A percentile compares a stretch with the other conserved stretches of the same genome.
phyloP scores from a whole-genome alignment of 1,284 basidiomycete species.

The Leccinum griseonigrum region DNA sequence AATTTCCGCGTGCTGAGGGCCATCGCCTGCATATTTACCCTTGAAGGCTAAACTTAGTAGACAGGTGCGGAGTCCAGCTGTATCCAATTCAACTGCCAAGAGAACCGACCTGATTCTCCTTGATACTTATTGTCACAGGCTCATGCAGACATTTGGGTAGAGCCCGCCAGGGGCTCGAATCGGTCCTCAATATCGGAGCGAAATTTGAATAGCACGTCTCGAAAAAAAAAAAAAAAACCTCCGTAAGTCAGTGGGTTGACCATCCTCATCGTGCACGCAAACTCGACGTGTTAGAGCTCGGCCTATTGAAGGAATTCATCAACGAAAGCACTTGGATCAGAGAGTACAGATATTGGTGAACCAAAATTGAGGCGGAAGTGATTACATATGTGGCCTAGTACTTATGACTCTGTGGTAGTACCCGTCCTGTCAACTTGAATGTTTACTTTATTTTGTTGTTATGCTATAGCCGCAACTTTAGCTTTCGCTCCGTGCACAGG shows the following conservation, averaged over 20 bases:
- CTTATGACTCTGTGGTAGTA: too few relatives aligned
- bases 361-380: constrained; percentile 5
- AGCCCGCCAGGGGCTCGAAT: background rate
- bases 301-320: background rate
- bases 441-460: constrained; percentile 1
- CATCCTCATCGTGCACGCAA: background rate
- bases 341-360: background rate
- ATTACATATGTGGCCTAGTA: background rate
- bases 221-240: background rate
- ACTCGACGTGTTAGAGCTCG: background rate
- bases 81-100: constrained; percentile 9
- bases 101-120: constrained; percentile 6
- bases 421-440: background rate
- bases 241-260: background rate
- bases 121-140: constrained; percentile 1
- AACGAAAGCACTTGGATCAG: background rate
- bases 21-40: background rate
- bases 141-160: background rate
- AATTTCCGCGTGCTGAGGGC: background rate
- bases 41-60: constrained; percentile 3
- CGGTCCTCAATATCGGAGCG: background rate
- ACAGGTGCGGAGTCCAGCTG: background rate
- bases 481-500: constrained; percentile 6
- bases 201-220: background rate
- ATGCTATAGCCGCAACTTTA: background rate